These are phyloP conservation scores for Xylaria acuta DNA, from an alignment of 495 filamentous ascomycete genomes.

Conservation along the genomic window DNA sequence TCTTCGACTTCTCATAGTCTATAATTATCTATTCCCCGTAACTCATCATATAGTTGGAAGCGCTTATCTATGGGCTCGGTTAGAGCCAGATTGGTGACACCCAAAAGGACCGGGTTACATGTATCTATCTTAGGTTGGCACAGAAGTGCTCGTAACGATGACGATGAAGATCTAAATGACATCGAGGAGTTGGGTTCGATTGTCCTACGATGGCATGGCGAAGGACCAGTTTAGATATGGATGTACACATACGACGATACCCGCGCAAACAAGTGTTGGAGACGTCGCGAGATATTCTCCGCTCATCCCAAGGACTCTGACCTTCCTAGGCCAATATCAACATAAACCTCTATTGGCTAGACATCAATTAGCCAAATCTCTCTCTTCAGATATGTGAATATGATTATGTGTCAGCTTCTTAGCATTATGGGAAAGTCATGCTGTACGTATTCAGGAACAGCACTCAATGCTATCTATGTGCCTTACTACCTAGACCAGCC, in stretches of 20 bases:
- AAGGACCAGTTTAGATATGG: not conserved
- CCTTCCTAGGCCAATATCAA: not conserved
- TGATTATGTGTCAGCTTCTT: not conserved
- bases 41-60: not conserved
- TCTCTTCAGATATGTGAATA: not conserved
- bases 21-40: not conserved
- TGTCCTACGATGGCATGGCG: not conserved
- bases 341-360: too few species aligned
- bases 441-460: not conserved
- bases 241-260: not conserved
- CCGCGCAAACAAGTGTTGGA: not conserved
- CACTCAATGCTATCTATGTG: not conserved
- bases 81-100: not conserved
- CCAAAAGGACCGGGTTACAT: not conserved
- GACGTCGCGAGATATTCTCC: not conserved
- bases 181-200: not conserved
- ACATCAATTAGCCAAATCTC: not conserved
- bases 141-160: not conserved
- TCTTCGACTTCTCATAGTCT: slow-evolving; percentile 8
- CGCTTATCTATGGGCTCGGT: not conserved
- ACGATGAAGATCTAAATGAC: not conserved
- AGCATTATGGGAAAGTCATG: not conserved
- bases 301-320: not conserved
- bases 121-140: not conserved
- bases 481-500: not conserved